phyloP scores from a whole-genome alignment of 208 protist species.

The Endotrypanum monterogeii region DNA sequence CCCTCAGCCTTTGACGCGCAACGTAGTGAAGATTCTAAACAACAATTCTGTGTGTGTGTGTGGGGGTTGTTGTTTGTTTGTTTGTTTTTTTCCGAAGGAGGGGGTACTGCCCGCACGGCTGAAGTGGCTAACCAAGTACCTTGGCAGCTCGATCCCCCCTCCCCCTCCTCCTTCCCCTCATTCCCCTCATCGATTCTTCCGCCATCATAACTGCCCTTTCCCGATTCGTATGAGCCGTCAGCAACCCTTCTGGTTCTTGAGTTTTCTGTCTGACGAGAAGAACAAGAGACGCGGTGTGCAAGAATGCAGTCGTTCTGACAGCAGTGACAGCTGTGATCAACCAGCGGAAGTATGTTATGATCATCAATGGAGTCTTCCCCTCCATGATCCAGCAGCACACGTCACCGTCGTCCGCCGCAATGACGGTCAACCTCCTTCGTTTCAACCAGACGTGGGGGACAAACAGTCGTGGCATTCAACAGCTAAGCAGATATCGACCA shows the following conservation, averaged over 20 bases:
- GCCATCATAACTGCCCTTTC: background rate
- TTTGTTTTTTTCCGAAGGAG: no score
- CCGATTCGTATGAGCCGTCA: slow-evolving; percentile 11
- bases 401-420: background rate
- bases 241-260: background rate
- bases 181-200: no score
- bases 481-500: background rate
- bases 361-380: slow-evolving; percentile 1
- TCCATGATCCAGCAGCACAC: background rate
- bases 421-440: background rate
- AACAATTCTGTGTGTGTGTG: no score
- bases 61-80: no score
- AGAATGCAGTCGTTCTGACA: background rate
- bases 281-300: no score
- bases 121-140: no score
- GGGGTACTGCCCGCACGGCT: no score
- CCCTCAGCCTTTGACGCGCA: no score
- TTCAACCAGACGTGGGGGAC: background rate
- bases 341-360: slow-evolving; percentile 23
- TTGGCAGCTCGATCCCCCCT: no score
- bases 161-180: no score
- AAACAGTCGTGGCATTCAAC: background rate
- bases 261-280: background rate
- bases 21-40: no score
- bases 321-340: background rate